phyloP scores from a whole-genome alignment of 805 yeast species.

The Starmerella lactis-condensi region DNA sequence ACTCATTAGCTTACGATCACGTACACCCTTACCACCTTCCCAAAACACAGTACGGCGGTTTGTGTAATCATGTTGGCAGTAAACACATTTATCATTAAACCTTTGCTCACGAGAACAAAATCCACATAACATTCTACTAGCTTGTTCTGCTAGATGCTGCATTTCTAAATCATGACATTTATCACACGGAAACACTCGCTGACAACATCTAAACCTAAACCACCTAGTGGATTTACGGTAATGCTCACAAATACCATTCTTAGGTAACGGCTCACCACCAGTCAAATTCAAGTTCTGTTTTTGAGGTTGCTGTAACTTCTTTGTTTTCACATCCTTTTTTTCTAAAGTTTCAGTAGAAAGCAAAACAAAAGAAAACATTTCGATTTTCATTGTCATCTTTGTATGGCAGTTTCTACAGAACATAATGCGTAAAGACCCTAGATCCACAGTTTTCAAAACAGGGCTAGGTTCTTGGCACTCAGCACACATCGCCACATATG shows the following conservation, averaged over 20 bases:
- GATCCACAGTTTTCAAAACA: conserved; percentile 20
- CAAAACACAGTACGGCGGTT: conserved; percentile 24
- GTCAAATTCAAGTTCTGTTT: conserved; percentile 20
- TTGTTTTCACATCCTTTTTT: conserved; percentile 4
- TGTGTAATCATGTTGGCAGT: conserved; percentile 24
- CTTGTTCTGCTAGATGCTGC: conserved; percentile 24
- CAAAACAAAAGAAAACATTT: conserved; percentile 21
- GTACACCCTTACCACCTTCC: conserved; percentile 30
- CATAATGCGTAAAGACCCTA: conserved; percentile 20
- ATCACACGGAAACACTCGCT: conserved; percentile 27
- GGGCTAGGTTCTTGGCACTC: conserved; percentile 21
- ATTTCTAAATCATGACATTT: conserved; percentile 25
- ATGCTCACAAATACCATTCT: conserved; percentile 25
- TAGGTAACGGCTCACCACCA: conserved; percentile 26
- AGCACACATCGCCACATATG: conserved; percentile 24
- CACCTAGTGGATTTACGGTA: conserved; percentile 27
- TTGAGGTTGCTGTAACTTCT: conserved; percentile 11
- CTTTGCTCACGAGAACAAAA: conserved; percentile 27
- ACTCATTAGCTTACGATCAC: conserved; percentile 26
- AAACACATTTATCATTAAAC: conserved; percentile 22
- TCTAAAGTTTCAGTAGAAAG: conserved; percentile 20
- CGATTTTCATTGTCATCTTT: conserved; percentile 21
- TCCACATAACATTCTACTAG: conserved; percentile 28
- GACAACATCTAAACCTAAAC: conserved; percentile 29
- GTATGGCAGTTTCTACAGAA: conserved; percentile 25